Evolutionary conservation across 768 basidiomycete species (phyloP).

Genomic region (Pleurotus pulmonarius): DNA sequence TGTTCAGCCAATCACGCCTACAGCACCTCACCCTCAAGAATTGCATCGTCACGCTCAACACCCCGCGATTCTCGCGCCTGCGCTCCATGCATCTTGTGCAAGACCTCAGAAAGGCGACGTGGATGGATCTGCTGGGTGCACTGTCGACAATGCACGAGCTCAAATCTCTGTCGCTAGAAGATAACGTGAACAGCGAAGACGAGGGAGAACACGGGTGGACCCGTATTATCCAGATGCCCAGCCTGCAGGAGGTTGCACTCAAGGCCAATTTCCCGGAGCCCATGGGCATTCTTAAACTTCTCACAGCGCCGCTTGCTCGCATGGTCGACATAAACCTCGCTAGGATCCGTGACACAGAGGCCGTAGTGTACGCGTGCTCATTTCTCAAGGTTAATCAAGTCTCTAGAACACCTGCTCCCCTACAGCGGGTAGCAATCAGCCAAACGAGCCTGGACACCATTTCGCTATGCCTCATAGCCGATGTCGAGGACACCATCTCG

Average conservation of each 20-base stretch:
- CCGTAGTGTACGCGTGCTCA: neutral
- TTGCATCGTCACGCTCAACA: neutral
- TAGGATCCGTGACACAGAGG: neutral
- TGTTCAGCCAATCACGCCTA: neutral
- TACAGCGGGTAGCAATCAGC: neutral
- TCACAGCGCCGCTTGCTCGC: neutral
- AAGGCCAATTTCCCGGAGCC: neutral
- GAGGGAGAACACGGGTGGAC: neutral
- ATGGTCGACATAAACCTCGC: neutral
- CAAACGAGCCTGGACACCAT: neutral
- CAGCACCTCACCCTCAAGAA: neutral
- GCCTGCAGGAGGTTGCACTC: neutral
- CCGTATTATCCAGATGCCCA: neutral
- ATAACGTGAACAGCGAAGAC: neutral
- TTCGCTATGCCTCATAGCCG: neutral
- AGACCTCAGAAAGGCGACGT: no score
- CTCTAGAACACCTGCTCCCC: neutral
- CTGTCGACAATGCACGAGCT: neutral
- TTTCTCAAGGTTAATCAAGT: neutral
- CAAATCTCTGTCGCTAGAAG: neutral
- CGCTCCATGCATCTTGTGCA: neutral
- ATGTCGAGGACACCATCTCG: neutral
- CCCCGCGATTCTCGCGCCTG: neutral
- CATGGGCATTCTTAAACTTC: neutral
- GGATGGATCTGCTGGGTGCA: neutral